Evolutionary conservation across 2,329 filamentous ascomycete species (phyloP), one percentile per base, ranked within the genome.

Genomic region (Kalaharituber pfeilii): DNA sequence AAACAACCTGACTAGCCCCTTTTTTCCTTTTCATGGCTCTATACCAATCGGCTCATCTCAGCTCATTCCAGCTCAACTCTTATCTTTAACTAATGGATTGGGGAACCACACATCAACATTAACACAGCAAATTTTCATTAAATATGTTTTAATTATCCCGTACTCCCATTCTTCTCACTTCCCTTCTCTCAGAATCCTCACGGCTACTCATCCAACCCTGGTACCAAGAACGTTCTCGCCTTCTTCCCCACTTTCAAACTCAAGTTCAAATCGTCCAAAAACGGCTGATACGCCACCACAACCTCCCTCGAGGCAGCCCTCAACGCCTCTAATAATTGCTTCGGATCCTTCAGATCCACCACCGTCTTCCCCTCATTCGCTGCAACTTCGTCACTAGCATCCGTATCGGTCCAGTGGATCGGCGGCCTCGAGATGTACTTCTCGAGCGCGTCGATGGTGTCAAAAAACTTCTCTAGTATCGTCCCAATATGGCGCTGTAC

Each of bases 321-420:
- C 11, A 60, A 39, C 20, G 52, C 25, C 25, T 51, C 50, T 11
- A 60, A 30, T 7, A 60, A 45, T n/a, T 53, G 13, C 1, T 55
- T 44, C 1, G 59, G 59, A 50, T 60, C 59, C 15, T 49, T 53
- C 13, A 60, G 51, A 1, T 52, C 22, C 20, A 56, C 15, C 18
- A 42, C 7, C 20, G 53, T 52, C n/a, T 52, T 45, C 8, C 56
- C 47, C 6, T 51, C 4, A 25, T 53, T 25, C 26, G 39, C 25
- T 22, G 18, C 42, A 2, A 22, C 18, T 2, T 25, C 42, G 30
- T n/a, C 9, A 49, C 30, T 56, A 15, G 60, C 53, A 42, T 64
- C 57, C 9, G 59, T 56, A 44, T 64, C 62, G 2, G 62, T 64
- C 62, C 62, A 64, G 42, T 62, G 60, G 26, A 63, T 53, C 5